Evolutionary conservation across 768 basidiomycete species (phyloP), one percentile per base, ranked within the genome.

Genomic region (Podaxis carcinomalis): DNA sequence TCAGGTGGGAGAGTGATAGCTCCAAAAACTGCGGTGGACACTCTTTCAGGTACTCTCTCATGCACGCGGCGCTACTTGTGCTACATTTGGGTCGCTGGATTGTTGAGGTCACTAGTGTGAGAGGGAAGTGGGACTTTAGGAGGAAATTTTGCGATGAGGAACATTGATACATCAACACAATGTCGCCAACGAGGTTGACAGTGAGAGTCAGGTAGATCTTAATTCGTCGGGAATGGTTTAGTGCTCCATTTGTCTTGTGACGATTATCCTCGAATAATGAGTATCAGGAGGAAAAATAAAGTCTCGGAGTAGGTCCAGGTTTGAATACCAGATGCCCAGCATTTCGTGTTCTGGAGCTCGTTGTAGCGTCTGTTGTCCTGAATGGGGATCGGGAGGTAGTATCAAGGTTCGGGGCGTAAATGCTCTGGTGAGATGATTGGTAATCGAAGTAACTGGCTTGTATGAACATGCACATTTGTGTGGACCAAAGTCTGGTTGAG

Each of bases 51-150:
- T 16, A 50, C 42, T 55, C 52, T 61, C 59, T 32, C 59, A 61
- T 57, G 52, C n/a, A 35, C 10, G n/a, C 23, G 23, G 59, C 28
- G 42, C 9, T 47, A 27, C 32, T 36, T 27, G 59, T 27, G 16
- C 53, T 53, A 53, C 44, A 46, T 60, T 60, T 46, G 36, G 40
- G n/a, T 16, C 44, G 10, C 36, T 50, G 37, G 21, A 11, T 51
- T 13, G 39, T 36, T 36, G 42, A 32, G 19, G 19, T 46, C 51
- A 28, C 42, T 54, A 61, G 52, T 54, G 59, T 61, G 59, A 37
- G 59, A 61, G 59, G 51, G 28, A 21, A n/a, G 3, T 11, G 25
- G 57, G 57, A 40, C 23, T 59, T 49, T 49, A 54, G 23, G 59
- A 46, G 51, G 59, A 40, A 44, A 47, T 36, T 10, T 53, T 50